Base-by-base conservation (phyloP, 176 grass and related monocot genomes). In the Zea luxurians region DNA sequence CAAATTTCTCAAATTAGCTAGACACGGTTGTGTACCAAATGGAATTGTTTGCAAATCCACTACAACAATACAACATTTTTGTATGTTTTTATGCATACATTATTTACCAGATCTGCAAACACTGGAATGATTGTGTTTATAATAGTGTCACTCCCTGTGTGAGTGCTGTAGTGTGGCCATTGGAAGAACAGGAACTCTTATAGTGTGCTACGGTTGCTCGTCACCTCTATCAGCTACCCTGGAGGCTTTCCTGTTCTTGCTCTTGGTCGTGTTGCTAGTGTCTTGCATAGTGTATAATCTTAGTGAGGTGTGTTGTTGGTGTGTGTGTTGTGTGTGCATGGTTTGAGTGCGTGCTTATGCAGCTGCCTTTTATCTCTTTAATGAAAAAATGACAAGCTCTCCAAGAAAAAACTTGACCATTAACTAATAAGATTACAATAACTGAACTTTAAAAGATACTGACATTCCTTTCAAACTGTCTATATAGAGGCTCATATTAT, bases 391-490 rank as follows among this genome's bases (percentile, higher is more conserved):
- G 53, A 18, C 17, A 57, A 57, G 17, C 17, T 57, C 17, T 8
- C 53, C 17, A 5, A 57, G 53, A 57, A 6, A 55, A 54, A 27
- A 27, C 27, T 27, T 27, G 27, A 27, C 27, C 27, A 27, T 27
- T 27, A 27, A 27, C 53, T 46, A 66, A 48, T 66, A 44, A 78
- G 75, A 74, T 73, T 73, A 20, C 18, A 13, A 50, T 73, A 52
- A 61, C 38, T 86, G 13, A 64, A 66, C n/a, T 64, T 34, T 17
- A 17, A 35, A 75, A 55, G 34, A 6, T 20, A 52, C 55, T 27
- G 13, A 8, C 59, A 46, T 77, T 78, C 17, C 64, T 81, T 71
- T 70, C 35, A 36, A 75, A 13, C 44, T 43, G 34, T 2, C 46
- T 74, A 37, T 8, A 18, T 66, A 64, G 35, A 65, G 40, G 8